These are phyloP conservation scores for Verticillium nonalfalfae DNA, from an alignment of 2,329 filamentous ascomycete species.

Conservation along the genomic window DNA sequence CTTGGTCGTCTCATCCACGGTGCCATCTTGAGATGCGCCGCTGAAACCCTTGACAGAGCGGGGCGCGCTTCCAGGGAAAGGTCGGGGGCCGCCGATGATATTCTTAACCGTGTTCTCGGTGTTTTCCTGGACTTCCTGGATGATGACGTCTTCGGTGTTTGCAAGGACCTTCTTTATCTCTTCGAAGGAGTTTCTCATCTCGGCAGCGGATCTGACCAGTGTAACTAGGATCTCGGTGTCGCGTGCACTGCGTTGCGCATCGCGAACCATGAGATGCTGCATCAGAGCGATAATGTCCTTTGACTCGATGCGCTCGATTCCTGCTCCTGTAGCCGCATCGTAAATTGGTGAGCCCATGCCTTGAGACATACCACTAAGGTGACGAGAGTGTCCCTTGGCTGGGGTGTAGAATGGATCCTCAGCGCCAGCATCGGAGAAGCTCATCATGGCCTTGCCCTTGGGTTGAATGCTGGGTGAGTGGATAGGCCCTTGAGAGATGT, in stretches of 20 bases:
- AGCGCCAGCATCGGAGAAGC: slow-evolving; percentile 31
- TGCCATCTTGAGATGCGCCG: slow-evolving; percentile 36
- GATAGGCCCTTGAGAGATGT: slow-evolving; percentile 69
- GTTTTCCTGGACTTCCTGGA: slow-evolving; percentile 79
- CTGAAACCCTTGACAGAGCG: slow-evolving; percentile 47
- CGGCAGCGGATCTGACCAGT: slow-evolving; percentile 84
- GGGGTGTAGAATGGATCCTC: slow-evolving; percentile 63
- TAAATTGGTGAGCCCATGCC: slow-evolving; percentile 87
- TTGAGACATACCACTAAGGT: slow-evolving; percentile 85
- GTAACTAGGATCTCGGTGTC: slow-evolving; percentile 96
- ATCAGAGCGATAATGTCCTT: slow-evolving; percentile 96
- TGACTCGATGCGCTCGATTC: slow-evolving; percentile 87
- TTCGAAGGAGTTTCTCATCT: slow-evolving; percentile 95
- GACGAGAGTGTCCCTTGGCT: slow-evolving; percentile 48
- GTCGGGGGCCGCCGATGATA: slow-evolving; percentile 78
- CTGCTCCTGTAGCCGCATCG: slow-evolving; percentile 79
- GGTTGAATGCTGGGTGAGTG: slow-evolving; percentile 45
- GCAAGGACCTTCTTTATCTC: slow-evolving; percentile 91
- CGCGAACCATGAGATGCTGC: slow-evolving; percentile 97
- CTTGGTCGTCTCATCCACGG: slow-evolving; percentile 50
- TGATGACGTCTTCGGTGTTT: slow-evolving; percentile 83
- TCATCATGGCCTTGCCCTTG: slow-evolving; percentile 47
- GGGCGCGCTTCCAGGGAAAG: slow-evolving; percentile 62
- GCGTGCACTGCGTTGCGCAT: slow-evolving; percentile 90
- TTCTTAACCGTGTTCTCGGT: slow-evolving; percentile 81